Conservation (phyloP, 2,329 filamentous ascomycete genomes). For the Colletotrichum horii region DNA sequence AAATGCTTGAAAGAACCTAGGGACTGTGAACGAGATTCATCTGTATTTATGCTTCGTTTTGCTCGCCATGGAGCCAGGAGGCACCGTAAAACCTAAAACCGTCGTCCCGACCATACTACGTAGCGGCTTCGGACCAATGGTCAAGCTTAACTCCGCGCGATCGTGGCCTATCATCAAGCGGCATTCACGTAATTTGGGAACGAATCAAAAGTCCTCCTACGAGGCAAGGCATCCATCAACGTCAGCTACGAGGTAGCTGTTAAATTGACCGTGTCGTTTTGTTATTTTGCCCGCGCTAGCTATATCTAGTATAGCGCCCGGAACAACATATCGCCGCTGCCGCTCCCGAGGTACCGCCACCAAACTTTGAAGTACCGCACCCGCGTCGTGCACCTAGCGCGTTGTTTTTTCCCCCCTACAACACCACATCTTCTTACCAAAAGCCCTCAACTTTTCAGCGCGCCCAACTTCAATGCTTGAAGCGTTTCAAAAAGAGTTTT, state of each 20-base stretch:
- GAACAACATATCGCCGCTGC: too few species aligned
- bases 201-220: not conserved
- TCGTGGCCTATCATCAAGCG: not conserved
- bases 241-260: not conserved
- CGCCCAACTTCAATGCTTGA: too few species aligned
- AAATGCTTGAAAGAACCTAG: accelerated
- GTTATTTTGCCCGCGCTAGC: too few species aligned
- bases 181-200: not conserved
- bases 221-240: not conserved
- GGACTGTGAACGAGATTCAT: not conserved
- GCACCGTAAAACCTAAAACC: not conserved
- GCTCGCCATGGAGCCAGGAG: not conserved
- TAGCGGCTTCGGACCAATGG: not conserved
- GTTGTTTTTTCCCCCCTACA: too few species aligned
- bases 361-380: too few species aligned
- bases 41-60: not conserved
- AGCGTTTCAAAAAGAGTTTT: too few species aligned
- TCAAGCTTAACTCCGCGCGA: not conserved
- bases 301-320: too few species aligned
- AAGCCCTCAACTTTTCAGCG: too few species aligned
- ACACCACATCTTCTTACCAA: too few species aligned
- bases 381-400: too few species aligned
- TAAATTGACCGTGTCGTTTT: too few species aligned
- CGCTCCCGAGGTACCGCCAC: too few species aligned
- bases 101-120: not conserved